Evolutionary conservation across 2,329 filamentous ascomycete species (phyloP), one percentile per base, ranked within the genome.

Genomic region (Dactylellina drechsleri): DNA sequence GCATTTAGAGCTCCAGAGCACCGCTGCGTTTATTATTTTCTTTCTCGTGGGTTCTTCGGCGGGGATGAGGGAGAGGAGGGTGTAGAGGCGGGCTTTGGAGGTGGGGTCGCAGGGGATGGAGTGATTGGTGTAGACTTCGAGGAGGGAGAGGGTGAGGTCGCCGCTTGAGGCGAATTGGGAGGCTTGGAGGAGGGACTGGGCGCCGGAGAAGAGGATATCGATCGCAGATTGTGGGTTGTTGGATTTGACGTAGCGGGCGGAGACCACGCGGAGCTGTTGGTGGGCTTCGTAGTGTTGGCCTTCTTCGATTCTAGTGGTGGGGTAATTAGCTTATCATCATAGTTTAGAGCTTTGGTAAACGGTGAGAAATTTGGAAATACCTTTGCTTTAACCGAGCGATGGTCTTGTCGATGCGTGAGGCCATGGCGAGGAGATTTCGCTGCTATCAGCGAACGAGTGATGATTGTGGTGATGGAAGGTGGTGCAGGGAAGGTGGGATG

Each of bases 261-360:
- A 93, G 79, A 97, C 94, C 65, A 97, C 93, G 77, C 95, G 92
- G 78, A 97, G 92, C 85, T 99, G 95, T 83, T 99, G 95, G 84
- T 98, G 94, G 71, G 95, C 95, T 87, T 99, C 95, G 85, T 99
- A 99, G 86, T 89, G 97, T 82, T 95, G 90, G 80, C 93, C 94
- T 83, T 96, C 92, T 78, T 88, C 86, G 83, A 97, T 97, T 83
- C 92, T 92, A 79, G 10, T 41, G 23, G 71, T 53, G 62, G 16
- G 61, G 68, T 68, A 53, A 73, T 49, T 36, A 36, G 31, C 31
- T 36, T 36, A 36, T 36, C 31, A 10, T 36, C 3, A 23, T 23
- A 10, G 31, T 36, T 36, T 41, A 77, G 71, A 79, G 71, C 40
- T 43, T 75, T 41, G 43, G 0, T 41, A 43, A 47, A 54, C 52